phyloP scores from a whole-genome alignment of 345 rosid genomes.

The Reutealis trisperma region DNA sequence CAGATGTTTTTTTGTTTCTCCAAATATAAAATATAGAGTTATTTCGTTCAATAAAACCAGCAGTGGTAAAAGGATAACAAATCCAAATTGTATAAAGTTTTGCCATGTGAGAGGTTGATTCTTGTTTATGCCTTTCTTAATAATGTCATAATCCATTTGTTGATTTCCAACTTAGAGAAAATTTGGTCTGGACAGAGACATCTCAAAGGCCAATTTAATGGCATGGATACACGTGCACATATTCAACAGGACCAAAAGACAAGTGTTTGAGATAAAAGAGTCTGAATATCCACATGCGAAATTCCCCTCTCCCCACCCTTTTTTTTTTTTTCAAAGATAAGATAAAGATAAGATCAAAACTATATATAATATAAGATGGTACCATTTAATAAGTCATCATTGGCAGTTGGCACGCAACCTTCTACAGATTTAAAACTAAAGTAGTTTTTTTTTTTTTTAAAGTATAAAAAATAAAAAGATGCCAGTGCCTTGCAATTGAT shows the following conservation, averaged over 20 bases:
- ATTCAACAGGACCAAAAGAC: background rate
- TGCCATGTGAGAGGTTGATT: no score
- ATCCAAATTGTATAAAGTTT: no score
- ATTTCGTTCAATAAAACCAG: no score
- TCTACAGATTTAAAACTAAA: no score
- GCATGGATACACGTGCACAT: background rate
- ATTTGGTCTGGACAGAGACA: constrained; percentile 6
- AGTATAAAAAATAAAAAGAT: no score
- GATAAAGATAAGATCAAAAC: constrained; percentile 12
- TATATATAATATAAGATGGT: background rate
- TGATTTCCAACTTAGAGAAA: background rate
- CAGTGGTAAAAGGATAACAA: no score
- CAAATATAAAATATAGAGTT: no score
- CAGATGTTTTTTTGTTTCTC: no score
- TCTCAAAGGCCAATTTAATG: background rate
- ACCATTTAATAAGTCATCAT: constrained; percentile 10
- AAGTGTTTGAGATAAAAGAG: background rate
- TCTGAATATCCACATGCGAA: constrained; percentile 14
- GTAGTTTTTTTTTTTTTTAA: no score
- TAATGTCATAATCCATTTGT: no score
- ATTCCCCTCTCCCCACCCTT: background rate
- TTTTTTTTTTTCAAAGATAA: background rate
- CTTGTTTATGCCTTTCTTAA: no score
- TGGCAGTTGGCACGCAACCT: constrained; percentile 22
- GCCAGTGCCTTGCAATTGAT: no score